Evolutionary conservation across 805 yeast species (phyloP), one percentile per base, ranked within the genome.

Genomic region (Cyberlindnera suaveolens): DNA sequence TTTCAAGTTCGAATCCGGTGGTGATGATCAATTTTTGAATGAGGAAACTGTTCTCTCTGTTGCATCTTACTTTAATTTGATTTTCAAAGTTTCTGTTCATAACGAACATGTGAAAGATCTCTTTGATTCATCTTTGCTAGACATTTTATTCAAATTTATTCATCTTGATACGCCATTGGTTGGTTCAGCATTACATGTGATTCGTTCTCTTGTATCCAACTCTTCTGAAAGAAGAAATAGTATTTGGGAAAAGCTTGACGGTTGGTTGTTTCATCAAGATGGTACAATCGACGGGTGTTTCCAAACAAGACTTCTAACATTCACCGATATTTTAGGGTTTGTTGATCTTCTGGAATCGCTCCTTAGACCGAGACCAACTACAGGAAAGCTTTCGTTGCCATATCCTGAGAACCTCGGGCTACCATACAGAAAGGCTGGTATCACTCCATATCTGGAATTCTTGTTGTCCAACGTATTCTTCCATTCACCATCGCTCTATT

Each of bases 371-470:
- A 52, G 34, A 56, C 54, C 17, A 45, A 50, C 61, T 3, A 67
- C 71, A 48, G 72, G 75, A 14, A 68, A 67, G 31, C 55, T 52
- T 30, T 43, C 54, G 5, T 55, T 80, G 13, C 69, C 78, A 11
- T 84, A 71, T 53, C 96, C 96, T 1, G 52, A 66, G 6, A 77
- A 73, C 41, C 59, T 88, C 23, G 96, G 96, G 0, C 58, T 59
- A 3, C 67, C 69, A 0, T 75, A 79, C 49, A 72, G 95, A 52
- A 74, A 67, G 29, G 71, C 70, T 29, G 96, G 96, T 2, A 62
- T 88, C 6, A 78, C 89, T 77, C 88, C 93, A 3, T 91, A 90
- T 53, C 60, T 85, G 42, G 91, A 87, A 41, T 88, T 77, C 52
- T 58, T 89, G 13, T 56, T 85, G n/a, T 64, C 72, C 11, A 85